Percentiles rank a stretch among this genome's conserved stretches.
Evolutionary conservation across 306 rosid species (phyloP).

Genomic region (Benincasa hispida): DNA sequence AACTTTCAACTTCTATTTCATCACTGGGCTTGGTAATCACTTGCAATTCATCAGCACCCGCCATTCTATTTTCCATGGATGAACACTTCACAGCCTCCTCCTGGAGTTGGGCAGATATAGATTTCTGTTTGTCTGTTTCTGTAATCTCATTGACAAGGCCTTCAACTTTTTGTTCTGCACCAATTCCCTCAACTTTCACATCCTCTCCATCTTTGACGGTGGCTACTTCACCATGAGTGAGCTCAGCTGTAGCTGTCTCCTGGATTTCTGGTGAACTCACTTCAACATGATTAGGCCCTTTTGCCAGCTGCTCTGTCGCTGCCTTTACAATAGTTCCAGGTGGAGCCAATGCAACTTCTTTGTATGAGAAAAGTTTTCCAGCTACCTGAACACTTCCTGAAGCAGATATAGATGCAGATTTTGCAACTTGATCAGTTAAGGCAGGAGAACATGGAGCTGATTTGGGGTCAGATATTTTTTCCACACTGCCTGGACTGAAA

Average conservation of each 20-base stretch:
- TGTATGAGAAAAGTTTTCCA: constrained; percentile 81
- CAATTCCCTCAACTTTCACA: constrained; percentile 21
- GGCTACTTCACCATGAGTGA: constrained; percentile 16
- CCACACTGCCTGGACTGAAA: constrained; percentile 28
- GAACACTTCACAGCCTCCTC: constrained; percentile 15
- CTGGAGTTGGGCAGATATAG: constrained; percentile 13
- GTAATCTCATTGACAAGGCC: constrained; percentile 7
- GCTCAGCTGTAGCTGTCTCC: constrained; percentile 23
- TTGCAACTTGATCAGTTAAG: constrained; percentile 36
- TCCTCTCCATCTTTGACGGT: constrained; percentile 21
- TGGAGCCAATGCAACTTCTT: constrained; percentile 97
- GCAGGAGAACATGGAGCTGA: constrained; percentile 67
- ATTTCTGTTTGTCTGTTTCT: constrained; percentile 15
- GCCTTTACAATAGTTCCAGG: constrained; percentile 96
- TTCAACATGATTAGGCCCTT: constrained; percentile 28
- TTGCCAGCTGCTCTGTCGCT: constrained; percentile 60
- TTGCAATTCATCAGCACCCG: constrained; percentile 22
- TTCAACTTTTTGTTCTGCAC: constrained; percentile 15
- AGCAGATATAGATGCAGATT: constrained; percentile 34
- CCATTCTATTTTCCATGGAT: constrained; percentile 19
- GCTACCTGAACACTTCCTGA: constrained; percentile 51
- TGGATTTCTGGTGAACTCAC: constrained; percentile 28
- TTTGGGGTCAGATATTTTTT: constrained; percentile 42
- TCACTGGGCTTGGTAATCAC: constrained; percentile 13
- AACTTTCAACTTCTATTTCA: constrained; percentile 29